Conservation (phyloP, 345 rosid species). For the Salix caprea region DNA sequence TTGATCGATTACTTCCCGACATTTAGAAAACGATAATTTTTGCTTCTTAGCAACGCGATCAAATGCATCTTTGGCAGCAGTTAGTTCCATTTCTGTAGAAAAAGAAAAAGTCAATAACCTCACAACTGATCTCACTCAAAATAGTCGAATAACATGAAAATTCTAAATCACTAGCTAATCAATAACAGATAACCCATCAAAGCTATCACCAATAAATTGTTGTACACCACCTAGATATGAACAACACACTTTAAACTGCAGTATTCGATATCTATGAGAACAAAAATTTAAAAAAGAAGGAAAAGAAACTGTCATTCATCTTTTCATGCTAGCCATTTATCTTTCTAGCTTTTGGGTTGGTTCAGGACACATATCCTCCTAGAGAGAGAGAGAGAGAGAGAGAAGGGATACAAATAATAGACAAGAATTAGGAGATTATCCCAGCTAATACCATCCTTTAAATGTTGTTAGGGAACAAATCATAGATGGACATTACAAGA, state of each 20-base stretch:
- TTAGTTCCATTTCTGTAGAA: slow-evolving; percentile 50
- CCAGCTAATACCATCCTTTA: background rate
- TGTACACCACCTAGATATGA: background rate
- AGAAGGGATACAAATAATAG: background rate
- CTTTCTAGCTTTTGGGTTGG: background rate
- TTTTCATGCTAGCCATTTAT: background rate
- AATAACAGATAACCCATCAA: background rate
- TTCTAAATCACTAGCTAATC: background rate
- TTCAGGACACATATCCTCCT: background rate
- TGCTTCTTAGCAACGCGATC: slow-evolving; percentile 61
- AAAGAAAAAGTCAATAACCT: background rate
- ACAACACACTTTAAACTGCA: background rate
- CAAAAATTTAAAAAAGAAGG: background rate
- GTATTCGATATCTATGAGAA: background rate
- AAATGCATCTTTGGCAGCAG: slow-evolving; percentile 53
- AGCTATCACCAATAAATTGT: background rate
- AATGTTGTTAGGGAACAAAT: background rate
- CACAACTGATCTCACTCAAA: background rate
- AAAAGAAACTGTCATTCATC: background rate
- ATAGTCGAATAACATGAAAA: background rate
- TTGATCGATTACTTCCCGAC: slow-evolving; percentile 47
- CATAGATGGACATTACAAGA: background rate
- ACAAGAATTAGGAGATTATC: background rate
- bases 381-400: background rate
- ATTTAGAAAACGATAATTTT: slow-evolving; percentile 45